These are phyloP conservation scores for Globisporangium camurandrum DNA, from an alignment of 352 stramenopile species.

Conservation along the genomic window DNA sequence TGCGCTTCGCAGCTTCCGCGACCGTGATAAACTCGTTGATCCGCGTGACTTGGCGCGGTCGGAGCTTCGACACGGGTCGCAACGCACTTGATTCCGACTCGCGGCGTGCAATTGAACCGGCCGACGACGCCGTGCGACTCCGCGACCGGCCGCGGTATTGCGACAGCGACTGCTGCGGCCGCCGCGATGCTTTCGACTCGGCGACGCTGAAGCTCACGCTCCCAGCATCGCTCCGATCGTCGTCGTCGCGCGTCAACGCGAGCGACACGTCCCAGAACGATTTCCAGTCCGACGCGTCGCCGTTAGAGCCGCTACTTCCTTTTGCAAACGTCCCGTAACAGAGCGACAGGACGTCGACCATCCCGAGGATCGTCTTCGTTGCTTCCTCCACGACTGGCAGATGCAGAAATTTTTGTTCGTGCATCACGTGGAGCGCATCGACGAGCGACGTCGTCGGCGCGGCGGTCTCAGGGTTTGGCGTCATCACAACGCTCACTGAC, in stretches of 20 bases:
- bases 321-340: constrained; percentile 85
- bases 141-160: constrained; percentile 24
- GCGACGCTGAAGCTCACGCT: constrained; percentile 58
- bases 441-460: constrained; percentile 90
- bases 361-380: constrained; percentile 65
- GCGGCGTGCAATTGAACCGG: constrained; percentile 34
- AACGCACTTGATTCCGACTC: constrained; percentile 61
- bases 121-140: constrained; percentile 39
- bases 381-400: constrained; percentile 91
- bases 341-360: constrained; percentile 84
- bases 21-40: constrained; percentile 87
- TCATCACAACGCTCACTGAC: constrained; percentile 93
- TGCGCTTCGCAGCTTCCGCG: constrained; percentile 67
- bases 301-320: constrained; percentile 40
- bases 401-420: constrained; percentile 97
- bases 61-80: constrained; percentile 72
- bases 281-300: constrained; percentile 71
- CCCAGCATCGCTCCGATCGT: constrained; percentile 54
- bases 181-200: constrained; percentile 35
- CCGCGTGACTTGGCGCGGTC: constrained; percentile 68
- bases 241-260: constrained; percentile 62
- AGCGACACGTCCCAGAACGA: constrained; percentile 87
- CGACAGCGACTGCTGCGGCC: constrained; percentile 15
- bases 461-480: constrained; percentile 92
- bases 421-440: constrained; percentile 97